These are phyloP conservation scores for Rhizopogon salebrosus DNA, from an alignment of 768 basidiomycete species.

Conservation along the genomic window DNA sequence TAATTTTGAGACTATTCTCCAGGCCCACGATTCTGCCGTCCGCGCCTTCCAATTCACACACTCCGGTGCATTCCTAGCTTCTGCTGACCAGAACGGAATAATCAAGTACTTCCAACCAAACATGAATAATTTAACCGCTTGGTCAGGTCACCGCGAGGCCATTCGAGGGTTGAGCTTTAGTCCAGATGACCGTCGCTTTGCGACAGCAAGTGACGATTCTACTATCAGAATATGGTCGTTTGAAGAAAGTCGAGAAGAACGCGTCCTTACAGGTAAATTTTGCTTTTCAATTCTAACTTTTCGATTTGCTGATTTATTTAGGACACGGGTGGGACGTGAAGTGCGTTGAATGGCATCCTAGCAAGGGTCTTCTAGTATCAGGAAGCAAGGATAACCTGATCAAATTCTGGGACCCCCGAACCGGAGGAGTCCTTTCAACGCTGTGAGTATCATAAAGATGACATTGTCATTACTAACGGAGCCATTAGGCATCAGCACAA, in stretches of 20 bases:
- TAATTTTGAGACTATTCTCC: conserved; percentile 99
- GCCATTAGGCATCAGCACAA: conserved; percentile 86
- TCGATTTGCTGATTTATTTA: conserved; percentile 27
- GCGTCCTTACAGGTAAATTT: conserved; percentile 67
- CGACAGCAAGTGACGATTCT: conserved; percentile 93
- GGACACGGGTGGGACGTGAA: conserved; percentile 99
- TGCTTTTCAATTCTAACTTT: neutral
- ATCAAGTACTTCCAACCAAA: conserved; percentile 99
- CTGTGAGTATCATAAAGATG: conserved; percentile 47
- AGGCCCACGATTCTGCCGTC: conserved; percentile 94
- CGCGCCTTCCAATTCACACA: conserved; percentile 88
- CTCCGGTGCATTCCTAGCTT: conserved; percentile 88
- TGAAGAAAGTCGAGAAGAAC: conserved; percentile 85
- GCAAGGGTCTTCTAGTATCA: conserved; percentile 89
- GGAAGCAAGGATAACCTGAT: conserved; percentile 98
- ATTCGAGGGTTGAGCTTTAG: conserved; percentile 90
- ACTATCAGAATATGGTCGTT: conserved; percentile 95
- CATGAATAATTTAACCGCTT: conserved; percentile 96
- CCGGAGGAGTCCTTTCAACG: conserved; percentile 85
- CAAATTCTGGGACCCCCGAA: conserved; percentile 99
- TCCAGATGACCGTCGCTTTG: conserved; percentile 88
- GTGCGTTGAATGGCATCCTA: conserved; percentile 98
- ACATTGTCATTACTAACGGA: neutral
- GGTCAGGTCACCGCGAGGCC: conserved; percentile 91
- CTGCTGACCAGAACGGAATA: conserved; percentile 87